Conservation (phyloP, 345 rosid species). For the Salix suchowensis region DNA sequence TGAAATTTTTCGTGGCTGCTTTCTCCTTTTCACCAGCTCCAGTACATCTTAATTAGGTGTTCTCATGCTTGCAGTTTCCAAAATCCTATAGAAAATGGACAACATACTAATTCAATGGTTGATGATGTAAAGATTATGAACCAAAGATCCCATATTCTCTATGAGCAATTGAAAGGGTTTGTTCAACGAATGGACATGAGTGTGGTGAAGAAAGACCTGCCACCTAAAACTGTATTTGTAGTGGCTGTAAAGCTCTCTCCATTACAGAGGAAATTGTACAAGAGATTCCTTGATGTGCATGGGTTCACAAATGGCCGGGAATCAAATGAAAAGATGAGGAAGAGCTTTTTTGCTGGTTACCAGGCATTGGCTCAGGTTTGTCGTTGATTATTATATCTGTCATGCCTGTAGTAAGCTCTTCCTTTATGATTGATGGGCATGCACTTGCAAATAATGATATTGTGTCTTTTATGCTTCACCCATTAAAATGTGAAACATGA, state of each 20-base stretch:
- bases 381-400: neutral
- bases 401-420: neutral
- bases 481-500: neutral
- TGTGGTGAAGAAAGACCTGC: conserved; percentile 94
- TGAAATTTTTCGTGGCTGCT: conserved; percentile 13
- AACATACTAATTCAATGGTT: conserved; percentile 90
- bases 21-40: conserved; percentile 4
- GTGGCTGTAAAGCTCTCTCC: conserved; percentile 93
- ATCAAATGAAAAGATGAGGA: conserved; percentile 65
- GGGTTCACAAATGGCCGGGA: conserved; percentile 60
- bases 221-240: conserved; percentile 96
- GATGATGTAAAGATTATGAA: conserved; percentile 98
- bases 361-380: conserved; percentile 98
- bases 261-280: conserved; percentile 82
- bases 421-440: neutral
- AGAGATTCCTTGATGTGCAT: conserved; percentile 87
- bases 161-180: conserved; percentile 94
- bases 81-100: conserved; percentile 97
- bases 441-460: neutral
- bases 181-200: conserved; percentile 99
- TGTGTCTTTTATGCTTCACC: neutral
- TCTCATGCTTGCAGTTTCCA: conserved; percentile 66
- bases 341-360: conserved; percentile 95
- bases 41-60: conserved; percentile 16
- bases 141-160: conserved; percentile 96